Evolutionary conservation across 2,329 filamentous ascomycete genomes (phyloP).

Genomic region (Fusarium secorum): DNA sequence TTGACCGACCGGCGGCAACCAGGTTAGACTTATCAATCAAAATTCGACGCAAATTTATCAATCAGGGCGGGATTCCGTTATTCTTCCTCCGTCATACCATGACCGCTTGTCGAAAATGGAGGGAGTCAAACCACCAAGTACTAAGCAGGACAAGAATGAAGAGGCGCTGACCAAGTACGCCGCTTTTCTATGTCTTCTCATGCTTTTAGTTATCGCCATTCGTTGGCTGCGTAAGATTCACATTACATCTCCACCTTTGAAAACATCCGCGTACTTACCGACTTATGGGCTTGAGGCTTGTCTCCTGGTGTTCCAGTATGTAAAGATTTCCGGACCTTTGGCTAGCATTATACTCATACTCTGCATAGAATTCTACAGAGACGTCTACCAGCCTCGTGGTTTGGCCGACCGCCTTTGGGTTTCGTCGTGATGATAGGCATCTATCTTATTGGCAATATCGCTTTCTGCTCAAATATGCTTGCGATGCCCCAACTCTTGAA

Average conservation of each 20-base stretch:
- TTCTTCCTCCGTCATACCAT: neutral
- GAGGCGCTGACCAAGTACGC: neutral
- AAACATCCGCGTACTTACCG: rapidly evolving
- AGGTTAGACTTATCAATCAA: neutral
- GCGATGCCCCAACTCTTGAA: neutral
- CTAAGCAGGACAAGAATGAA: constrained; percentile 1
- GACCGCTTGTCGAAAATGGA: neutral
- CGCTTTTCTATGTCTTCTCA: neutral
- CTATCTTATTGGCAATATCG: neutral
- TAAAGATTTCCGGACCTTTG: rapidly evolving
- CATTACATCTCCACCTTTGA: neutral
- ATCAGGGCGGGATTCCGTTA: neutral
- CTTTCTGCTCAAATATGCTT: neutral
- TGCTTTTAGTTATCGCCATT: neutral
- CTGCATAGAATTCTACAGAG: rapidly evolving
- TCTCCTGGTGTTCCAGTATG: neutral
- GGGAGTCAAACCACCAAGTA: neutral
- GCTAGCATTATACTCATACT: rapidly evolving
- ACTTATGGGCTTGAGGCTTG: neutral
- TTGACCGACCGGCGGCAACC: neutral
- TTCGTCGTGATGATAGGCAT: neutral
- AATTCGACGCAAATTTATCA: neutral
- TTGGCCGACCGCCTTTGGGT: neutral
- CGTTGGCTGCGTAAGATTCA: neutral
- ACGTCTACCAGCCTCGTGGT: neutral